phyloP scores from a whole-genome alignment of 176 grass and related monocot genomes.

The Cenchrus purpureus region DNA sequence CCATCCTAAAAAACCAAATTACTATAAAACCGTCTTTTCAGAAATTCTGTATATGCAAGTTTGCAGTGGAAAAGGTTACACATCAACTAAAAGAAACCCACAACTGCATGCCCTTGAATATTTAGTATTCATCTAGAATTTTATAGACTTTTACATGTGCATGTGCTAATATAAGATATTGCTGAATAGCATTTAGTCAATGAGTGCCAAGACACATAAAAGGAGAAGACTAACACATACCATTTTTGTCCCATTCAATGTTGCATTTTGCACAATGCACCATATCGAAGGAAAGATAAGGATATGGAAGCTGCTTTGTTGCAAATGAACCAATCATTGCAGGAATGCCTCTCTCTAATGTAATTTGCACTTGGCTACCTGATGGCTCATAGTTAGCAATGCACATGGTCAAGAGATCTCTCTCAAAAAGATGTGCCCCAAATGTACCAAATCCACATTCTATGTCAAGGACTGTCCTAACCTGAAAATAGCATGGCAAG shows the following conservation, averaged over 20 bases:
- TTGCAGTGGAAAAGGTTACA: neutral
- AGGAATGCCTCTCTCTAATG: constrained; percentile 98
- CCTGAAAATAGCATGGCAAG: constrained; percentile 59
- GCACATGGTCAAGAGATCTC: constrained; percentile 91
- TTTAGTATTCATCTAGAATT: constrained; percentile 10
- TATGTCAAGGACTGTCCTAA: constrained; percentile 96
- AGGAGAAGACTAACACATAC: constrained; percentile 44
- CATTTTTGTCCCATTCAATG: constrained; percentile 89
- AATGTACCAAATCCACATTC: constrained; percentile 99
- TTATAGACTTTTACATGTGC: neutral
- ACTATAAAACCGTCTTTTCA: neutral
- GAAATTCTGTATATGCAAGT: constrained; percentile 5
- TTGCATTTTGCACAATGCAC: constrained; percentile 94
- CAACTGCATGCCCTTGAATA: constrained; percentile 27
- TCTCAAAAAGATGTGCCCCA: constrained; percentile 84
- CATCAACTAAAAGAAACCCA: constrained; percentile 8
- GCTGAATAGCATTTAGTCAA: neutral
- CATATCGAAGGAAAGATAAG: constrained; percentile 97
- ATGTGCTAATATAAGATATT: constrained; percentile 16
- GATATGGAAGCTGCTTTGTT: constrained; percentile 82
- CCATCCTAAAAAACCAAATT: neutral
- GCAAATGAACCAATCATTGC: constrained; percentile 93
- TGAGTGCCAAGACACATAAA: constrained; percentile 17
- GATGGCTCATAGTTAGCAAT: constrained; percentile 94
- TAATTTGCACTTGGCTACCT: constrained; percentile 97